Base-by-base conservation (phyloP, 805 yeast species). In the Lipomyces yamanashiensis region DNA sequence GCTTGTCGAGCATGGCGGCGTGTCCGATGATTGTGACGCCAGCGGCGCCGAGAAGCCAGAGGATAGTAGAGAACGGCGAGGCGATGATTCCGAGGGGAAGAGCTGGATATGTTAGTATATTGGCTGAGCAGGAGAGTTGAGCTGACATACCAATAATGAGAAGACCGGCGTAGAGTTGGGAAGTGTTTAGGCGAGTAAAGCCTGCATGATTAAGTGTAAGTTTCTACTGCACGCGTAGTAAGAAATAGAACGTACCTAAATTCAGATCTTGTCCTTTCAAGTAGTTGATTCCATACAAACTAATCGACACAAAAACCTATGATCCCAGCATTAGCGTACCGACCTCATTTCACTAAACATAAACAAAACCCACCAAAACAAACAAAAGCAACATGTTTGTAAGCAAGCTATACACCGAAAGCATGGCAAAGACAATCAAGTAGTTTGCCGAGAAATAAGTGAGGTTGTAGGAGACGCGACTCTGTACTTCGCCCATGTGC, bases 41-140 rank as follows among this genome's bases (percentile, higher is more conserved):
- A 45, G 95, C 87, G 15, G 96, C 89, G 71, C 96, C 95, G 70
- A 89, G 83, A 70, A 93, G 84, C 98, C 98, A 95, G 80, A 95
- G 82, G 76, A 95, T 76, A 4, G 98, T 89, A 58, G 93, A 84
- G 67, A 95, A 81, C 34, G 98, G 98, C 69, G 93, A 87, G 23
- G 98, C 96, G 67, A 91, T 79, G 72, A 95, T 83, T 28, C 93
- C 93, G 70, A 90, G 81, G 8, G 96, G 96, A 53, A 90, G 80
- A 49, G 91, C 85, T 62, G 36, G 15, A 3, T 28, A 21, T 13
- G 51, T 9, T 44, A 19, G 23, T 15, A 9, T 44, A 2, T 2
- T 13, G 48, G 19, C 23, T 2, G 21, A 17, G 48, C n/a, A 34
- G 7, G 28, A 28, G 28, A 3, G 5, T 28, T 28, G 28, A 47